Evolutionary conservation across 2,329 filamentous ascomycete species (phyloP).

Genomic region (Xylaria polymorpha): DNA sequence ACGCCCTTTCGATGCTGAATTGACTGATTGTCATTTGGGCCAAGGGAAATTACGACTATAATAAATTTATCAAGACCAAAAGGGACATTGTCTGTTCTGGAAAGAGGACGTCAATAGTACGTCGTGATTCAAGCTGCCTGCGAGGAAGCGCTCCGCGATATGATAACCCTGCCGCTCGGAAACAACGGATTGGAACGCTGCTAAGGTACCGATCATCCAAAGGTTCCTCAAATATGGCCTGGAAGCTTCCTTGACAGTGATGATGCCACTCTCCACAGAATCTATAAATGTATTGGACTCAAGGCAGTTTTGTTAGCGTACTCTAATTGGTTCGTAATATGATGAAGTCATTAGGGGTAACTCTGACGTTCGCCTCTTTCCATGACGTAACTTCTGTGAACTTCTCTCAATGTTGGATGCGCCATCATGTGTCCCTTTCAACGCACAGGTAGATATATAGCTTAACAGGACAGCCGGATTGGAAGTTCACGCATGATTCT

Average conservation of each 20-base stretch:
- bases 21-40: neutral
- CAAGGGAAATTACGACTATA: neutral
- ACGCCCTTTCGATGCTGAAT: conserved; percentile 46
- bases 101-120: neutral
- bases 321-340: neutral
- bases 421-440: neutral
- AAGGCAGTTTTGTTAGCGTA: too few relatives aligned
- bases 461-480: neutral
- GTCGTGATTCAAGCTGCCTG: neutral
- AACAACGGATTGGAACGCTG: too few relatives aligned
- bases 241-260: neutral
- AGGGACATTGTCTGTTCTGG: too few relatives aligned
- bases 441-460: conserved; percentile 1
- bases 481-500: neutral
- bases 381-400: conserved; percentile 42
- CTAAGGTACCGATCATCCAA: neutral
- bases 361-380: conserved; percentile 35
- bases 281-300: neutral
- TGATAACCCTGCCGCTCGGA: neutral
- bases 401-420: conserved; percentile 1
- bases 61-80: neutral
- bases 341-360: conserved; percentile 43
- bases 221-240: neutral
- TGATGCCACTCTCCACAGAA: conserved; percentile 17
- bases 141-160: conserved; percentile 17